Evolutionary conservation across 352 stramenopile genomes (phyloP).

Genomic region (Phytophthora capsici): DNA sequence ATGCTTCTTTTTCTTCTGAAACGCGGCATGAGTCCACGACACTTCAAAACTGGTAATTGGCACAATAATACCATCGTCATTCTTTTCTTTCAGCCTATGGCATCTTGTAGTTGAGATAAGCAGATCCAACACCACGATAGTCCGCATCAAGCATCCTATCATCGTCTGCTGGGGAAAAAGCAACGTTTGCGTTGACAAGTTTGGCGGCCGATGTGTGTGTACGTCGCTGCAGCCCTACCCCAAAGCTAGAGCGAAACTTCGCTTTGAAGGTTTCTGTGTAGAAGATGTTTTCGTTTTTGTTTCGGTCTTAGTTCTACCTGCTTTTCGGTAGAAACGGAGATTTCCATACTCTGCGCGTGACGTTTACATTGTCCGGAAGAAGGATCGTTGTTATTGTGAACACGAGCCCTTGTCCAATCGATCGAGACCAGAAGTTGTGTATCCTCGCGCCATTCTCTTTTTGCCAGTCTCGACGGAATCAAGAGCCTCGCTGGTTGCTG

Average conservation of each 20-base stretch:
- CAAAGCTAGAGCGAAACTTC: background rate
- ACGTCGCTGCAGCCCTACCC: background rate
- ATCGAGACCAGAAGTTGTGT: too few relatives aligned
- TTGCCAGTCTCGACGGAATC: too few relatives aligned
- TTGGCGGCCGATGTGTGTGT: background rate
- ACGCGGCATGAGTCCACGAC: background rate
- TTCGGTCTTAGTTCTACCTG: too few relatives aligned
- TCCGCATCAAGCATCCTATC: background rate
- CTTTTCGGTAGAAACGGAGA: background rate
- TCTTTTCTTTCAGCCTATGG: background rate
- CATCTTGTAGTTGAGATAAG: background rate
- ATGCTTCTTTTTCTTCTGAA: background rate
- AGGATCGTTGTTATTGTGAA: too few relatives aligned
- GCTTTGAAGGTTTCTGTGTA: background rate
- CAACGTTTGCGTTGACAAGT: background rate
- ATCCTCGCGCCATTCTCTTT: too few relatives aligned
- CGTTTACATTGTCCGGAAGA: too few relatives aligned
- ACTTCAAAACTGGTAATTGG: background rate
- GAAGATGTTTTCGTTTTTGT: background rate
- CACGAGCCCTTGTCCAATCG: too few relatives aligned
- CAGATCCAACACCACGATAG: background rate
- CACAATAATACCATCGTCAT: background rate
- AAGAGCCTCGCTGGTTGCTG: too few relatives aligned
- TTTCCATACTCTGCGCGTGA: background rate
- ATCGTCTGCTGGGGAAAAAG: background rate